These are phyloP conservation scores for Arachis hypogaea DNA, from an alignment of 306 rosid genomes.

Conservation along the genomic window DNA sequence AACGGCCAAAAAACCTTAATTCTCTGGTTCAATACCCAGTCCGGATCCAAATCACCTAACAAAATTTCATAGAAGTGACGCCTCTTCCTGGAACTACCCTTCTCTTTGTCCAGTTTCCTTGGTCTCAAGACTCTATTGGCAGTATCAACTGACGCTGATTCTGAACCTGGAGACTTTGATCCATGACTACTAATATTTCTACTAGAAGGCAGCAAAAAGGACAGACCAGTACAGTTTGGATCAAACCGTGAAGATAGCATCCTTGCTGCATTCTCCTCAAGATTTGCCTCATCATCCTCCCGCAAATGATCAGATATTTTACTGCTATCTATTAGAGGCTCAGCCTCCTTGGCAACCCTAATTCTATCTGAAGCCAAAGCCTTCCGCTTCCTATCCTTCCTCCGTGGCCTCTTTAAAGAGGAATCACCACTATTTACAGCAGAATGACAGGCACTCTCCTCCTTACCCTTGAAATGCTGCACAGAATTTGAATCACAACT, in stretches of 20 bases:
- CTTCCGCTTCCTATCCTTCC: slow-evolving; percentile 57
- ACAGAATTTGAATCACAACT: slow-evolving; percentile 52
- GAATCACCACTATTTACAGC: slow-evolving; percentile 59
- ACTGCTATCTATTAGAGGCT: slow-evolving; percentile 46
- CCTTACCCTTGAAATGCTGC: slow-evolving; percentile 49
- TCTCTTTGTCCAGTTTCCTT: slow-evolving; percentile 67
- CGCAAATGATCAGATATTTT: slow-evolving; percentile 52
- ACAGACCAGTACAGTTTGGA: slow-evolving; percentile 85
- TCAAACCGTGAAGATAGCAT: slow-evolving; percentile 99
- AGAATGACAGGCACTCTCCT: slow-evolving; percentile 46
- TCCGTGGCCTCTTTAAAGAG: slow-evolving; percentile 52
- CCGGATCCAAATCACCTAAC: slow-evolving; percentile 63
- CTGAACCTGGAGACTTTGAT: slow-evolving; percentile 64
- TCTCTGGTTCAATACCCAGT: slow-evolving; percentile 74
- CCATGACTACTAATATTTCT: slow-evolving; percentile 53
- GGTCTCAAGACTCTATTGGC: slow-evolving; percentile 82
- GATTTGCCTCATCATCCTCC: slow-evolving; percentile 92
- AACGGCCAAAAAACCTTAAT: slow-evolving; percentile 96
- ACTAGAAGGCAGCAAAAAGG: slow-evolving; percentile 57
- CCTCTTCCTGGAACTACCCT: slow-evolving; percentile 68
- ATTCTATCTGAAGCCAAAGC: slow-evolving; percentile 45
- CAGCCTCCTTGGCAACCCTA: slow-evolving; percentile 50
- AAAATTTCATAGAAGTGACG: slow-evolving; percentile 90
- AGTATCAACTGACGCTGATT: slow-evolving; percentile 71
- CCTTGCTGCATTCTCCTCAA: slow-evolving; percentile 96